Percentiles rank a stretch among this genome's conserved stretches.
Conservation (phyloP, 768 basidiomycete genomes). For the Phanerodontia chrysosporium region DNA sequence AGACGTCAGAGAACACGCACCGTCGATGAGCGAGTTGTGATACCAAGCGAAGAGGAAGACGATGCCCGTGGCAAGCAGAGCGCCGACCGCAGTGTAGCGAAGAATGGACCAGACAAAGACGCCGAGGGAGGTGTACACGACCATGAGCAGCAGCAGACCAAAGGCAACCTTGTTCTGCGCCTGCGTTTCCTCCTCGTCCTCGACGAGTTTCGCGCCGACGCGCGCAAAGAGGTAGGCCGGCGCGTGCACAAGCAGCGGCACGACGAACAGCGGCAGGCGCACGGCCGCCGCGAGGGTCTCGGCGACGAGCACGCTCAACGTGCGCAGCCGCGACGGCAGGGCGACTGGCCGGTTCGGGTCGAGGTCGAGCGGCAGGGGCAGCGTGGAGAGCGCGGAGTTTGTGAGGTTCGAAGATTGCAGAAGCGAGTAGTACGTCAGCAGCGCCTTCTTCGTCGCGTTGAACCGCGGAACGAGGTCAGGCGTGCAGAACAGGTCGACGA, state of each 20-base stretch:
- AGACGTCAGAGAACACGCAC: conserved; percentile 38
- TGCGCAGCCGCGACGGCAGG: conserved; percentile 79
- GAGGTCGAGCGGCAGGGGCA: conserved; percentile 80
- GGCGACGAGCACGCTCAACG: conserved; percentile 71
- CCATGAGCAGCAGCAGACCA: conserved; percentile 65
- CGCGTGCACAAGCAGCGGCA: conserved; percentile 78
- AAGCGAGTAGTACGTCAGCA: conserved; percentile 87
- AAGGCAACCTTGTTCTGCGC: conserved; percentile 97
- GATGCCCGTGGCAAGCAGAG: conserved; percentile 59
- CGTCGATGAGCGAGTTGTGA: conserved; percentile 83
- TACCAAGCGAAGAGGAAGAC: conserved; percentile 81
- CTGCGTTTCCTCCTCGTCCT: conserved; percentile 90
- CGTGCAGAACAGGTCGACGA: conserved; percentile 84
- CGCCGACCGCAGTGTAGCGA: conserved; percentile 70
- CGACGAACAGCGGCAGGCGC: conserved; percentile 82
- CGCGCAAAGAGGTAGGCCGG: conserved; percentile 85
- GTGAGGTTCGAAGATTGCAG: conserved; percentile 78
- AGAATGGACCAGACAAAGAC: conserved; percentile 83
- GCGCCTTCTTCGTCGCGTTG: conserved; percentile 55
- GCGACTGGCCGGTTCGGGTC: conserved; percentile 72
- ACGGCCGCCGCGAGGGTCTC: conserved; percentile 69
- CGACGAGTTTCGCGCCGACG: conserved; percentile 65
- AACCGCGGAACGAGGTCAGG: conserved; percentile 58
- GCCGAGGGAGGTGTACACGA: conserved; percentile 84
- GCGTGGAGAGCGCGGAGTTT: conserved; percentile 77